Conservation (phyloP, 2,329 filamentous ascomycete species). For the Truncatella angustata region DNA sequence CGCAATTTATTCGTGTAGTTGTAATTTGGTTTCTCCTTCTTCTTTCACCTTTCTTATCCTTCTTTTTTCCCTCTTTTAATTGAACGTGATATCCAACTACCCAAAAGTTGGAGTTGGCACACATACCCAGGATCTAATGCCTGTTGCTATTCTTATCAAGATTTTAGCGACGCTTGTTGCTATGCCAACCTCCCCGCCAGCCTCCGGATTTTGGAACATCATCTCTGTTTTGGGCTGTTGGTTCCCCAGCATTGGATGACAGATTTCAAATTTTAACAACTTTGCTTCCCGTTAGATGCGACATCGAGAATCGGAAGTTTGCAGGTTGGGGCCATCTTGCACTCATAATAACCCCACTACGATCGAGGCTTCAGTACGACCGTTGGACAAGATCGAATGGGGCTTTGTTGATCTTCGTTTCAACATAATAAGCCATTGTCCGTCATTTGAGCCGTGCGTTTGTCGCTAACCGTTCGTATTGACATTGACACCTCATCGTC, state of each 20-base stretch:
- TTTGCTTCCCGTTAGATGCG: not conserved
- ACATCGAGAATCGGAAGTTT: not conserved
- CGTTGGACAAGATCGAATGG: not conserved
- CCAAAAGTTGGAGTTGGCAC: too few species aligned
- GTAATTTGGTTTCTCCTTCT: too few species aligned
- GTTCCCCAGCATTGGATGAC: not conserved
- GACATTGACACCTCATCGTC: not conserved
- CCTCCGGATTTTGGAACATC: slow-evolving; percentile 1
- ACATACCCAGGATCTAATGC: too few species aligned
- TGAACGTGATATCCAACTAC: too few species aligned
- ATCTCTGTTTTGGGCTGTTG: not conserved
- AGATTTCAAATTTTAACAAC: not conserved
- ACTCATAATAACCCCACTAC: not conserved
- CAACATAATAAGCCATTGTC: not conserved
- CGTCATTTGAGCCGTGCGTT: slow-evolving; percentile 2
- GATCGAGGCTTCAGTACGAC: not conserved
- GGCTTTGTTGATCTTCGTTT: slow-evolving; percentile 1
- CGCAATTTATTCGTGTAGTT: too few species aligned
- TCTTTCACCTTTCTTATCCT: too few species aligned
- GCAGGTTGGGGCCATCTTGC: not conserved
- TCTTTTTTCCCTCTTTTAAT: too few species aligned
- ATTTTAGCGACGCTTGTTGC: slow-evolving; percentile 2
- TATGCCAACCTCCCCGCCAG: not conserved
- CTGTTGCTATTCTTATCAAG: not conserved
- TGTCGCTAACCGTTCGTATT: not conserved